Percentiles rank a stretch among this genome's conserved stretches.
Evolutionary conservation across 1,284 basidiomycete genomes (phyloP).

Genomic region (Veloporphyrellus conicus): DNA sequence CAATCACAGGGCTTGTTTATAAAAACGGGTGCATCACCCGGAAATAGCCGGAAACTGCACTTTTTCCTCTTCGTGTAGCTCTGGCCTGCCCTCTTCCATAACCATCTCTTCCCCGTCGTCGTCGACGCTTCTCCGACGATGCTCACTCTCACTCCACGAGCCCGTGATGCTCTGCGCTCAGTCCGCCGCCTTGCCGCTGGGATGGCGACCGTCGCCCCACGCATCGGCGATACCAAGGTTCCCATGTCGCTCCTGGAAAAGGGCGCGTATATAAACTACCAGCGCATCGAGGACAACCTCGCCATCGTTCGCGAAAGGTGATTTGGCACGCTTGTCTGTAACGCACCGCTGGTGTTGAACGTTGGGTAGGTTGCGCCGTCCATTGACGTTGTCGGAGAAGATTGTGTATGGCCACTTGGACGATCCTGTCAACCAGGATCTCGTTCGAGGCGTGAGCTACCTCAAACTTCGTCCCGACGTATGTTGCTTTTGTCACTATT

Average conservation of each 20-base stretch:
- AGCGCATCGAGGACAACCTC: slow-evolving; percentile 95
- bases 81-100: slow-evolving; percentile 1
- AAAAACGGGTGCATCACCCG: slow-evolving; percentile 19
- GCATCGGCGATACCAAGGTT: slow-evolving; percentile 90
- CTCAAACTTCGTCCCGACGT: slow-evolving; percentile 95
- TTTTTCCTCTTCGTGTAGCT: slow-evolving; percentile 15
- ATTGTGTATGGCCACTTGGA: slow-evolving; percentile 98
- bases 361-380: slow-evolving; percentile 73
- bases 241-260: slow-evolving; percentile 88
- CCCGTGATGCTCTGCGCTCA: slow-evolving; percentile 55
- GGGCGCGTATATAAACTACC: slow-evolving; percentile 92
- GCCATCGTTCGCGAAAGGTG: slow-evolving; percentile 77
- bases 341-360: not conserved
- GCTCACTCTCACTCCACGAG: slow-evolving; percentile 62
- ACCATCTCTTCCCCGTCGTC: slow-evolving; percentile 19
- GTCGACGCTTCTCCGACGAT: slow-evolving; percentile 48
- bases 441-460: slow-evolving; percentile 83
- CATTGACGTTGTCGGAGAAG: slow-evolving; percentile 96
- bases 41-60: slow-evolving; percentile 24
- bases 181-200: slow-evolving; percentile 60
- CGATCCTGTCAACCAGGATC: slow-evolving; percentile 87
- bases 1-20: slow-evolving; percentile 21
- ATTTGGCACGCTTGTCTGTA: slow-evolving; percentile 30
- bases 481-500: slow-evolving; percentile 30
- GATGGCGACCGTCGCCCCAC: slow-evolving; percentile 74